Base-by-base conservation (phyloP, 345 rosid genomes). In the Cardamine resedifolia region DNA sequence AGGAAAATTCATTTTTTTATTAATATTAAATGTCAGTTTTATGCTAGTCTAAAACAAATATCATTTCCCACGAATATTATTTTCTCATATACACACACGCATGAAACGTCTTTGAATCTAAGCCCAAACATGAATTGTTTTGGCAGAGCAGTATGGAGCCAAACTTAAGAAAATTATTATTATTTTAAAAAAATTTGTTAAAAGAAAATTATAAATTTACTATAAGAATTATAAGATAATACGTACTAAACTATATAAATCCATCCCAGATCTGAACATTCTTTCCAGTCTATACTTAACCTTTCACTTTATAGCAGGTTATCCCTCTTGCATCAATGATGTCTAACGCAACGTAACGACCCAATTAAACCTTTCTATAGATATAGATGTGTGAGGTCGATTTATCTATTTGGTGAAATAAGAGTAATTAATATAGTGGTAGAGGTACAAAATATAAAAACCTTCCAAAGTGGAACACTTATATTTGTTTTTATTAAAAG, bases 251-350 rank as follows among this genome's bases (percentile, higher is more conserved):
- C 3, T 41, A 55, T 47, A 68, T 26, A 39, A 68, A 28, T 12
- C 64, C n/a, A 43, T 68, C 43, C 6, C 31, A 56, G 64, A 43
- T 57, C 33, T 44, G 56, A 58, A 58, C 56, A 58, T 58, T 58
- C 73, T 58, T 57, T 21, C 23, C 44, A 30, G 34, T 16, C 2
- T 18, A 27, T 27, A n/a, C n/a, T n/a, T n/a, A 44, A 18, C 6
- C 14, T 44, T 4, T 47, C 48, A 63, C 26, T 62, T 43, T 18
- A 26, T 26, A 16, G 38, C 67, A 44, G 34, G 2, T 44, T 21
- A 55, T 8, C 16, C 27, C 16, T 28, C 55, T 28, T 18, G 28
- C 53, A 60, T 60, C 62, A 57, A 31, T 57, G 43, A 57, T 57
- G 62, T 33, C 62, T 55, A 55, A 55, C 60, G 23, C 23, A 55